Evolutionary conservation across 2,329 filamentous ascomycete genomes (phyloP).

Genomic region (Teratosphaeria gauchensis): DNA sequence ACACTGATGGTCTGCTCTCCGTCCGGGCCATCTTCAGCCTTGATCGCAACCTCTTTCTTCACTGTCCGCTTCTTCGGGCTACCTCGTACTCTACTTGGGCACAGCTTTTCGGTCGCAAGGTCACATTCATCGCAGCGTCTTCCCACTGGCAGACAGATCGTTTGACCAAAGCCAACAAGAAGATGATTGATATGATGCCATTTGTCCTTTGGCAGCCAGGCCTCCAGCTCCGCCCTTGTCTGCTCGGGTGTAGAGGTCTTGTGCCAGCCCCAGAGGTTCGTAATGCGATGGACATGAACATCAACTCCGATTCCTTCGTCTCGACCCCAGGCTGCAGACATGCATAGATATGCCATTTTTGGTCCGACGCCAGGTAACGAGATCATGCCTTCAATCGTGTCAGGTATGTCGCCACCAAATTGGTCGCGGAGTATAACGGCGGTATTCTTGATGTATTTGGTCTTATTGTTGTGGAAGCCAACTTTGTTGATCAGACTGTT

Average conservation of each 20-base stretch:
- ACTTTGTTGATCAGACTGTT: conserved; percentile 74
- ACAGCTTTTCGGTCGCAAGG: conserved; percentile 65
- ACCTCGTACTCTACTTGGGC: conserved; percentile 42
- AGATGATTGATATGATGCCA: conserved; percentile 92
- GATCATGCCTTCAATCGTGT: conserved; percentile 64
- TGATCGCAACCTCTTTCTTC: conserved; percentile 27
- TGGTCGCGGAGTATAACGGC: conserved; percentile 63
- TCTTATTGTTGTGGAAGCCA: conserved; percentile 91
- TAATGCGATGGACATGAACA: conserved; percentile 90
- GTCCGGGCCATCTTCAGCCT: conserved; percentile 20
- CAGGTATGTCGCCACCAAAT: conserved; percentile 67
- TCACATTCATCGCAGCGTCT: conserved; percentile 78
- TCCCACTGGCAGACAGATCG: conserved; percentile 70
- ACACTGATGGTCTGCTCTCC: conserved; percentile 15
- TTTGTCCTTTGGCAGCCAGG: conserved; percentile 71
- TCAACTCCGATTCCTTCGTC: conserved; percentile 81
- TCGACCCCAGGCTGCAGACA: conserved; percentile 64
- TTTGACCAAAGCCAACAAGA: conserved; percentile 81
- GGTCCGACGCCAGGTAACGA: conserved; percentile 79
- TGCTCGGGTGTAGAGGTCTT: conserved; percentile 72
- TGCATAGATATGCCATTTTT: conserved; percentile 88
- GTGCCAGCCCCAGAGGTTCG: conserved; percentile 90
- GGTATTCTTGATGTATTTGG: conserved; percentile 59
- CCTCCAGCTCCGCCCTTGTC: conserved; percentile 64
- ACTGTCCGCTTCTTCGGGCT: conserved; percentile 41